phyloP scores from a whole-genome alignment of 1,139 yeast genomes.

The Saccharomyces hybrid region DNA sequence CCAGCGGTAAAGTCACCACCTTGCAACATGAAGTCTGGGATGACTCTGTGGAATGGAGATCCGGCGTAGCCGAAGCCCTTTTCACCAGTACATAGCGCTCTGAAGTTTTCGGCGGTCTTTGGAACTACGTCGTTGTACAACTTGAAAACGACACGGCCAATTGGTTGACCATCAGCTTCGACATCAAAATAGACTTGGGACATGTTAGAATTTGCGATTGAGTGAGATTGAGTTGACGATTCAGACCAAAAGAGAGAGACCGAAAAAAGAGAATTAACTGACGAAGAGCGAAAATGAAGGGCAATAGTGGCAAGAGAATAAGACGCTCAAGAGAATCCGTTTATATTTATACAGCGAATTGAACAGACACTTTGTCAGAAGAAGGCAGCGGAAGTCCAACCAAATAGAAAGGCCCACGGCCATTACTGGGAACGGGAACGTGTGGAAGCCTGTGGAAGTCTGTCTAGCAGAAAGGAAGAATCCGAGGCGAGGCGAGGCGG shows the following conservation, averaged over 20 bases:
- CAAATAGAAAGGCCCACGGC: neutral
- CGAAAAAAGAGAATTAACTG: neutral
- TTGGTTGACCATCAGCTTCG: slow-evolving; percentile 34
- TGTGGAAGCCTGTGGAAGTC: neutral
- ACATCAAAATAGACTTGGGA: slow-evolving; percentile 33
- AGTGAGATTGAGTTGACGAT: slow-evolving; percentile 23
- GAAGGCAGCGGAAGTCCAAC: neutral
- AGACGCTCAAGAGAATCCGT: neutral
- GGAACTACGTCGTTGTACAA: slow-evolving; percentile 93
- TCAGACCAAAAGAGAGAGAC: too few relatives aligned
- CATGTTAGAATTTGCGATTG: slow-evolving; percentile 15
- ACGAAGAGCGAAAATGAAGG: neutral
- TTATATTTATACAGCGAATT: neutral
- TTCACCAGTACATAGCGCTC: slow-evolving; percentile 95
- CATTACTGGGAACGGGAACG: neutral
- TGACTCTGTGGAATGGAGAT: slow-evolving; percentile 96
- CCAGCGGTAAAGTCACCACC: slow-evolving; percentile 97
- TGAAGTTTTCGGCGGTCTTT: slow-evolving; percentile 97
- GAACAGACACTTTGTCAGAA: neutral
- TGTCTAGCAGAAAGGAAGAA: neutral
- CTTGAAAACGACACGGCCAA: slow-evolving; percentile 75
- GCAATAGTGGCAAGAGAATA: neutral
- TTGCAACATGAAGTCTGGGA: slow-evolving; percentile 97
- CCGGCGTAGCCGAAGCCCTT: slow-evolving; percentile 92
- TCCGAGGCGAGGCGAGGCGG: neutral